A percentile compares a stretch with the other conserved stretches of the same genome.
These are phyloP conservation scores for Xerophyta viscosa DNA, from an alignment of 106 monocot genomes.

Conservation along the genomic window DNA sequence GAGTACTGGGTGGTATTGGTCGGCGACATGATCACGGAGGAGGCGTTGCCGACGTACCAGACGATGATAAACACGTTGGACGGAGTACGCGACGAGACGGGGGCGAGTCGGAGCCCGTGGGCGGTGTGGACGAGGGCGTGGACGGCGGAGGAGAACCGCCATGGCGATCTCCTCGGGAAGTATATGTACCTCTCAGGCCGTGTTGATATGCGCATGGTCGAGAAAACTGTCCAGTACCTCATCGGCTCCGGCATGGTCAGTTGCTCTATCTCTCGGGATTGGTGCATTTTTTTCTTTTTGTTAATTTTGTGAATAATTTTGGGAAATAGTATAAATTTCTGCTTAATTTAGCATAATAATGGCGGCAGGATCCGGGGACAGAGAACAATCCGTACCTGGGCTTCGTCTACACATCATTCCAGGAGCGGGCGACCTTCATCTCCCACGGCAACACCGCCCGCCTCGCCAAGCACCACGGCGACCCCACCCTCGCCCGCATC, in stretches of 20 bases:
- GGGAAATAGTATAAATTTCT: too few species aligned
- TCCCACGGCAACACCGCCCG: conserved; percentile 84
- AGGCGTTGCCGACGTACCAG: conserved; percentile 78
- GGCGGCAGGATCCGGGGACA: conserved; percentile 43
- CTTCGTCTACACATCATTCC: conserved; percentile 74
- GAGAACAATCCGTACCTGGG: conserved; percentile 77
- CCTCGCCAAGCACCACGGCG: conserved; percentile 57
- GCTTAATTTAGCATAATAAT: too few species aligned
- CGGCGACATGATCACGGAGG: conserved; percentile 51
- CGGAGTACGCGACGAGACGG: conserved; percentile 64
- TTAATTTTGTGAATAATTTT: too few species aligned
- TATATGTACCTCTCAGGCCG: conserved; percentile 61
- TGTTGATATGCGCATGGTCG: conserved; percentile 73
- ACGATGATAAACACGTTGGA: conserved; percentile 73
- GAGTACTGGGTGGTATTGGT: conserved; percentile 60
- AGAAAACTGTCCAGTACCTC: conserved; percentile 49
- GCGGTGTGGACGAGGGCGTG: conserved; percentile 59
- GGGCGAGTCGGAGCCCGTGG: conserved; percentile 52
- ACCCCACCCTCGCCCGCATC: conserved; percentile 39
- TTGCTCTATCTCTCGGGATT: too few species aligned
- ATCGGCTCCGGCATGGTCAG: conserved; percentile 55
- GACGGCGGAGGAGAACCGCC: conserved; percentile 77
- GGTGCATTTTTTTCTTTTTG: too few species aligned
- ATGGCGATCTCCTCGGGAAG: conserved; percentile 50
- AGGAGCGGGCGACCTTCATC: conserved; percentile 70